Evolutionary conservation across 306 rosid genomes (phyloP), one percentile per base, ranked within the genome.

Genomic region (Ormosia emarginata): DNA sequence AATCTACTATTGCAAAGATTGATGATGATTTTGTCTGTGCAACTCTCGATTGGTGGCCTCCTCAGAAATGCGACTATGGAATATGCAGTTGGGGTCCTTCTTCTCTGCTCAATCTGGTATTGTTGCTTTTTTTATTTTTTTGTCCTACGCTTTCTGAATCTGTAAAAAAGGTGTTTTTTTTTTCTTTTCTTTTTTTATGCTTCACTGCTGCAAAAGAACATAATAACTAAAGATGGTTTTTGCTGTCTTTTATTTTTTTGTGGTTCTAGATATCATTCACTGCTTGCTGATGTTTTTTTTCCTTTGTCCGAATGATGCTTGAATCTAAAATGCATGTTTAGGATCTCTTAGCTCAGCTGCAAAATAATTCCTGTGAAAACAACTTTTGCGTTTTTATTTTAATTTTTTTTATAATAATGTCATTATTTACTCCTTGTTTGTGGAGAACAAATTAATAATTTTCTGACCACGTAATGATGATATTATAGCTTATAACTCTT

Each of bases 11-110:
- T 83, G 99, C 89, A 64, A 88, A 32, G 52, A 92, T 88, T 59
- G 98, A 95, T 81, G 85, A 86, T 12, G 99, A 93, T 89, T 95
- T 91, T 76, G 77, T 93, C 4, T 95, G 99, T 84, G 98, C 99
- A 8, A 93, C 99, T 40, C 24, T 95, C 61, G 99, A 95, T 85
- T 95, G 99, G 99, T 95, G 99, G 99, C 99, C 99, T 55, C 97
- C 97, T 74, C 92, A 92, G 93, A 95, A 95, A 89, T 95, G 99
- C 33, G 99, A 95, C 75, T 93, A 90, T 73, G 97, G 97, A 3
- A 87, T 82, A 41, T 95, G 99, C 57, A 92, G 97, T 71, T 95
- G 99, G 99, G 98, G 91, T 34, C 90, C 14, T 18, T 86, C 98
- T 84, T 91, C 98, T 85, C 85, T 95, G 47, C 94, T 95, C 67